Evolutionary conservation across 257 asterid genomes (phyloP).

Genomic region (Agastache rugosa): DNA sequence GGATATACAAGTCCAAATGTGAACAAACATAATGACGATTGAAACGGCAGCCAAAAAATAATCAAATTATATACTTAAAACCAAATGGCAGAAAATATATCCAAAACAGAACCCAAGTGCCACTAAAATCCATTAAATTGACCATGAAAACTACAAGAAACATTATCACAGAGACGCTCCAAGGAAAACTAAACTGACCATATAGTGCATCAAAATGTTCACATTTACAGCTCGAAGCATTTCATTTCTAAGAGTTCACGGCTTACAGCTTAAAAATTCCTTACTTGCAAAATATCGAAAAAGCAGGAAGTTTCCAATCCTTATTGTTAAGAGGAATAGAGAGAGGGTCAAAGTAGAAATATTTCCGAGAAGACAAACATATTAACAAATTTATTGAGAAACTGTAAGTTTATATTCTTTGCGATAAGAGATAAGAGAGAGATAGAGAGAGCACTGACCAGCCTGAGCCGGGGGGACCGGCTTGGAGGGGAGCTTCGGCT

Average conservation of each 20-base stretch:
- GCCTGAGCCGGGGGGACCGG: conserved; percentile 79
- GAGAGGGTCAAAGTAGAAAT: neutral
- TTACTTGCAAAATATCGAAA: neutral
- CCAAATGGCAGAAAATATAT: neutral
- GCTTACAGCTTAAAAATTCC: neutral
- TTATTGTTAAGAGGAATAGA: neutral
- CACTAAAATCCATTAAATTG: neutral
- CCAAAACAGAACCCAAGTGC: neutral
- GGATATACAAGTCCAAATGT: conserved; percentile 9
- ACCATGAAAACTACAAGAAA: neutral
- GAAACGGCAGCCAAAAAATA: neutral
- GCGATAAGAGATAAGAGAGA: neutral
- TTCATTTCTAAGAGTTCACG: neutral
- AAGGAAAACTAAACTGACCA: neutral
- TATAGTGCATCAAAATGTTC: neutral
- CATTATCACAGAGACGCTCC: neutral
- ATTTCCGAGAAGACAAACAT: neutral
- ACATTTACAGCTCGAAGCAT: neutral
- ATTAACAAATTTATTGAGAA: neutral
- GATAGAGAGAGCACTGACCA: conserved; percentile 47
- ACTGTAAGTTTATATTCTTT: neutral
- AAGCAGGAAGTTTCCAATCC: neutral
- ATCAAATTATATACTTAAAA: neutral
- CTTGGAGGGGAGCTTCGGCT: conserved; percentile 65
- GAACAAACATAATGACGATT: neutral